Evolutionary conservation across 108 stramenopile species (phyloP), one percentile per base, ranked within the genome.

Genomic region (Bacterosira constricta): DNA sequence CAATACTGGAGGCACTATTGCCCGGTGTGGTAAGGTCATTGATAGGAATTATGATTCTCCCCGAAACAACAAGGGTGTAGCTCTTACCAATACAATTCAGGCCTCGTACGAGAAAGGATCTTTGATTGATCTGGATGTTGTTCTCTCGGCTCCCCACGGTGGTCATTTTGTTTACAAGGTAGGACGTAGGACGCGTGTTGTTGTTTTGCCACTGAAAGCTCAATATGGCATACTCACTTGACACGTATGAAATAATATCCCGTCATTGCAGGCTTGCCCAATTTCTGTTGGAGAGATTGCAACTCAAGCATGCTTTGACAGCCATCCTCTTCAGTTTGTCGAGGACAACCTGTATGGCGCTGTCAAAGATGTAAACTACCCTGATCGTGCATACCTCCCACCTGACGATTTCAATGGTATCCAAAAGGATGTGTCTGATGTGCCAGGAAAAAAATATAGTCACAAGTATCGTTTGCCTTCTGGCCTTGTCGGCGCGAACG

Each of bases 251-350:
- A n/a, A n/a, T n/a, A n/a, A n/a, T n/a, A n/a, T n/a, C n/a, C n/a
- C n/a, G n/a, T n/a, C n/a, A n/a, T n/a, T n/a, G n/a, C n/a, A n/a
- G 31, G 86, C 75, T 7, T 86, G 86, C 58, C 71, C 80, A 1
- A 51, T 74, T 5, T n/a, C 0, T 44, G 38, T 55, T 13, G 77
- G 80, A 13, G 26, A 68, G 23, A 60, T 13, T 9, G 53, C 84
- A 0, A 84, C 84, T 1, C 71, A 78, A 47, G 82, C 54, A 8
- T 88, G 87, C 37, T 85, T 88, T 32, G 71, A 85, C 32, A 17
- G 25, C 0, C n/a, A 69, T 47, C 73, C 55, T 12, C 31, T 88
- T 9, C 53, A 37, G 17, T 86, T 89, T 46, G 79, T 86, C 10
- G 21, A 56, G 35, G 25, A 46, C 25, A 84, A 85, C 58, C 44